phyloP scores from a whole-genome alignment of 345 rosid species.

The Eucalyptus polyanthemos region DNA sequence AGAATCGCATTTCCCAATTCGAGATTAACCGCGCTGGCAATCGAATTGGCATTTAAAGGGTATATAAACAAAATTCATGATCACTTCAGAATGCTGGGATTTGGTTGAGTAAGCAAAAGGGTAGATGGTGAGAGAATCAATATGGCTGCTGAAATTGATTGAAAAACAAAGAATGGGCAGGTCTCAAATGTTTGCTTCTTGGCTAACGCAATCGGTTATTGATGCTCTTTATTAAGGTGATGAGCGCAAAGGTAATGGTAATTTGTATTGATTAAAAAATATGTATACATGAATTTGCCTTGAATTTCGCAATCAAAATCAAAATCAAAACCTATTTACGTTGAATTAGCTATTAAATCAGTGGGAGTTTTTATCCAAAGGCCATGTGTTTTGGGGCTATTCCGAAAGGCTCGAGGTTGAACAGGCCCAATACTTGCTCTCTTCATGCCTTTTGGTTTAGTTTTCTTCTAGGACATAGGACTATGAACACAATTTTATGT shows the following conservation, averaged over 20 bases:
- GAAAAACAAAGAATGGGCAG: not conserved
- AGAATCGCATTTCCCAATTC: not conserved
- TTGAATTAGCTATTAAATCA: not conserved
- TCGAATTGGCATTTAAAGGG: not conserved
- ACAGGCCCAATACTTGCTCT: not conserved
- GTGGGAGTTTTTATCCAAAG: not conserved
- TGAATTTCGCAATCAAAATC: not conserved
- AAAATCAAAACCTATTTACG: not conserved
- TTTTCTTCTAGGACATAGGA: not conserved
- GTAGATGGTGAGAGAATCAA: not conserved
- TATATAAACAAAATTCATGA: not conserved
- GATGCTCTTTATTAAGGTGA: not conserved
- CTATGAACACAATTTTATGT: not conserved
- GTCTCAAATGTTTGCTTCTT: not conserved
- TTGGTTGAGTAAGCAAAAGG: not conserved
- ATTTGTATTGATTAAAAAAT: not conserved
- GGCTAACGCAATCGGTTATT: not conserved
- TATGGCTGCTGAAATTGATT: not conserved
- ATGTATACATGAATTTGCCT: not conserved
- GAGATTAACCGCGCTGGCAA: rapidly evolving
- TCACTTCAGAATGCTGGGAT: not conserved
- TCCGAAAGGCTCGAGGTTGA: not conserved
- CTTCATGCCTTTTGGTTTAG: not conserved
- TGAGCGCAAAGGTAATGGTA: not conserved
- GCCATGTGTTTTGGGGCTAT: not conserved